Percentiles rank a stretch among this genome's conserved stretches.
Evolutionary conservation across 2,329 filamentous ascomycete species (phyloP).

Genomic region (Berkeleyomyces basicola): DNA sequence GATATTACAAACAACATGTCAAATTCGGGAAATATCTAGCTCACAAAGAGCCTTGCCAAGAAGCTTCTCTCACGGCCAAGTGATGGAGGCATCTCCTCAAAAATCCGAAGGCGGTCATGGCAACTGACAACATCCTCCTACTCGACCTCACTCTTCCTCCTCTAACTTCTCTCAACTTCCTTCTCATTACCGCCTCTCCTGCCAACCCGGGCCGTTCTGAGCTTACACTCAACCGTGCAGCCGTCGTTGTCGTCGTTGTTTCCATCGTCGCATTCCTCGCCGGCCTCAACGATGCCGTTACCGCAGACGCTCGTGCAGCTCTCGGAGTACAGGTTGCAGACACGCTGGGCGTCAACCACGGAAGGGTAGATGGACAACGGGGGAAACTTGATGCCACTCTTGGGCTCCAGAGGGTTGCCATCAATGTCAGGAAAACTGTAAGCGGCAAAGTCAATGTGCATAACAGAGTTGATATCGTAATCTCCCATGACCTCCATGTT

Average conservation of each 20-base stretch:
- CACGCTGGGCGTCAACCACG: neutral
- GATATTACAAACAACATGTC: no score
- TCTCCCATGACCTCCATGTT: neutral
- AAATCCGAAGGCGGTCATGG: no score
- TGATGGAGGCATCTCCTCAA: no score
- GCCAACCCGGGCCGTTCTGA: neutral
- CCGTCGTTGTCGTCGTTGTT: neutral
- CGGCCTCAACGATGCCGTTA: conserved; percentile 8
- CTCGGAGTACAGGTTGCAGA: conserved; percentile 5
- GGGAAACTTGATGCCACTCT: neutral
- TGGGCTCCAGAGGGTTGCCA: neutral
- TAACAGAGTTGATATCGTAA: conserved; percentile 10
- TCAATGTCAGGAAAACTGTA: neutral
- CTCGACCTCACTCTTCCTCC: no score
- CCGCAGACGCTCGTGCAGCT: conserved; percentile 5
- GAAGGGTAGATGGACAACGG: neutral
- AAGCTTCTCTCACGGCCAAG: no score
- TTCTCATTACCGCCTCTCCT: neutral
- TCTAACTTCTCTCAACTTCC: no score
- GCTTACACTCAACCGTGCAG: neutral
- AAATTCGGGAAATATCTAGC: no score
- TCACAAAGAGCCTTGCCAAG: no score
- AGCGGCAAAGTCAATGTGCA: conserved; percentile 7
- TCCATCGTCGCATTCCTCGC: conserved; percentile 8
- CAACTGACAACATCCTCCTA: no score